phyloP scores from a whole-genome alignment of 257 asterid genomes.

The Fraxinus cuspidata region DNA sequence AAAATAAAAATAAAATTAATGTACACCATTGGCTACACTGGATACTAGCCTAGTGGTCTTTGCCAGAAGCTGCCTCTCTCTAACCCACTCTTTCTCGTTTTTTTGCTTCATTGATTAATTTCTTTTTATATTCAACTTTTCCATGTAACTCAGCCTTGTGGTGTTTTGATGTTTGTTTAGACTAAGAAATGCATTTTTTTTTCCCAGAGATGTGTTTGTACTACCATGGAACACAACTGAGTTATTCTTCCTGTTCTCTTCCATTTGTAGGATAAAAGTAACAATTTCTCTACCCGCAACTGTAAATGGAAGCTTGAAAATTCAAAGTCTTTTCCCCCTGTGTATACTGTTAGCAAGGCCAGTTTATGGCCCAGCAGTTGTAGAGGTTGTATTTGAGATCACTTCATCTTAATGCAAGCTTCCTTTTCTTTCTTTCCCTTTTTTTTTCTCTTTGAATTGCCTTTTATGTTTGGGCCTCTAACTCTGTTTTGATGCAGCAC shows the following conservation, averaged over 20 bases:
- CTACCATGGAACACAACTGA: conserved; percentile 17
- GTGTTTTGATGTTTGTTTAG: conserved; percentile 8
- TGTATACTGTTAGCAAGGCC: conserved; percentile 80
- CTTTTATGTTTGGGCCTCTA: conserved; percentile 18
- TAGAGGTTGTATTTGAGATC: conserved; percentile 58
- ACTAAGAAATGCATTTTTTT: conserved; percentile 23
- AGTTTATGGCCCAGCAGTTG: conserved; percentile 52
- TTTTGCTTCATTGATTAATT: neutral
- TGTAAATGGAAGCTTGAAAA: conserved; percentile 60
- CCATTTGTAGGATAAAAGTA: conserved; percentile 72
- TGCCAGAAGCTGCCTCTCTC: conserved; percentile 16
- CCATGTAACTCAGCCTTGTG: neutral
- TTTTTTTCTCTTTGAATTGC: conserved; percentile 14
- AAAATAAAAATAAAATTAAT: conserved; percentile 13
- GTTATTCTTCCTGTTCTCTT: conserved; percentile 14
- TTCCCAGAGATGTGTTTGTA: neutral
- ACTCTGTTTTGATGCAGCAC: conserved; percentile 53
- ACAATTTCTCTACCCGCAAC: conserved; percentile 67
- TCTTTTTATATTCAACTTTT: neutral
- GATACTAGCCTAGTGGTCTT: conserved; percentile 5
- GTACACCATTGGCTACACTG: conserved; percentile 6
- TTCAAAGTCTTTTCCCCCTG: conserved; percentile 74
- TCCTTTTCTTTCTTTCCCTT: conserved; percentile 21
- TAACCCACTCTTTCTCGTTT: neutral
- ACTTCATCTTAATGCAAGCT: conserved; percentile 17